Evolutionary conservation across 768 basidiomycete genomes (phyloP), one percentile per base, ranked within the genome.

Genomic region (Erythrobasidium yunnanense): DNA sequence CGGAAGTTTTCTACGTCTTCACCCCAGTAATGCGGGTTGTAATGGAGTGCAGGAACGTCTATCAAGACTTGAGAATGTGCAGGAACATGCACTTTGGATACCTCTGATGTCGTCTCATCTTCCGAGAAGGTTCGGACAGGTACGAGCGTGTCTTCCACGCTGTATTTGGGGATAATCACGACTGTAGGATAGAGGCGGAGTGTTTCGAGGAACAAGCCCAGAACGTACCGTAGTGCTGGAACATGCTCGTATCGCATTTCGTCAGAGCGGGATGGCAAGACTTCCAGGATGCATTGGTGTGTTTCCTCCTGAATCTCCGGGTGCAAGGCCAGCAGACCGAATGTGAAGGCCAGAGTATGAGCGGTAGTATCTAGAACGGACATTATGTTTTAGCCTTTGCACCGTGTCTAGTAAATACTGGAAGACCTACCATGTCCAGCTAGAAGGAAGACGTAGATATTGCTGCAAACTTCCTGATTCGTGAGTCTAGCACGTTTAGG

Each of bases 321-420:
- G 49, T 75, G 66, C 17, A 73, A 17, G 0, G 75, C 74, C 27
- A 75, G 69, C 30, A 75, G 46, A 6, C 66, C 70, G 47, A 74
- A 66, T 6, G 72, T 56, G 25, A 69, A 69, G 0, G 70, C 53
- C 18, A 76, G 29, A 8, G 73, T 65, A 56, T 72, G 68, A 4
- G 74, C 71, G 1, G 75, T 73, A 0, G 75, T 75, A 27, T 75
- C 38, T 42, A 42, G n/a, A 42, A 42, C n/a, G 38, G n/a, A n/a
- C n/a, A 42, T 42, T 11, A 42, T 11, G 38, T 42, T n/a, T 11
- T 42, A 42, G 38, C 38, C 11, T 11, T 42, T 25, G 54, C 7
- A 25, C 32, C 18, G 17, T 22, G 0, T n/a, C 20, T 35, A 23
- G 11, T 3, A 38, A 7, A 23, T 23, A 5, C 27, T n/a, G 20